These are phyloP conservation scores for Claviceps spartinae DNA, from an alignment of 2,329 filamentous ascomycete genomes.

Conservation along the genomic window DNA sequence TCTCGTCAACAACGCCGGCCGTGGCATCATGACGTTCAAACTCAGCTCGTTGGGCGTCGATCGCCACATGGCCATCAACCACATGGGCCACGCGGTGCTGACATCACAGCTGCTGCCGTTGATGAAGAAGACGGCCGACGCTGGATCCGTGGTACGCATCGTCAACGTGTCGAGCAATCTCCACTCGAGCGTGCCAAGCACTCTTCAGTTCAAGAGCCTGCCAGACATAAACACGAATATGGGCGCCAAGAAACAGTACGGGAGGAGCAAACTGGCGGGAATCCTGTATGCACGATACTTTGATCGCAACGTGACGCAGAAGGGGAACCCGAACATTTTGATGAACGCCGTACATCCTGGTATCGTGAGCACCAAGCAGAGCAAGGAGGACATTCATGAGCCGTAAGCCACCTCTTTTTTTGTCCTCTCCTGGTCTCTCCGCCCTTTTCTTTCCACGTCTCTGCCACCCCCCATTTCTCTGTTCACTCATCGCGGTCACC, in stretches of 20 bases:
- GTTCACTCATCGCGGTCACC: no score
- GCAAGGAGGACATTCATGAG: not conserved
- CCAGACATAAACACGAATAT: not conserved
- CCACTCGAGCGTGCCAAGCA: not conserved
- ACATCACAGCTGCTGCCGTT: not conserved
- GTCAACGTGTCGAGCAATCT: constrained; percentile 1
- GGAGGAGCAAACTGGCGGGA: not conserved
- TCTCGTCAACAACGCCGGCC: not conserved
- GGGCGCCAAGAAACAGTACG: not conserved
- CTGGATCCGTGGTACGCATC: not conserved
- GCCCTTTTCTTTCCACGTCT: no score
- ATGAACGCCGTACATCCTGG: constrained; percentile 1
- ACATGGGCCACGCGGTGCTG: not conserved
- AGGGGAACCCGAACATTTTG: not conserved
- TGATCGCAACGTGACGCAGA: not conserved
- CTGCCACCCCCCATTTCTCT: no score
- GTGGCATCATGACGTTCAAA: not conserved
- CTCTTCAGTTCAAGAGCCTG: not conserved
- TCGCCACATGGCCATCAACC: constrained; percentile 1
- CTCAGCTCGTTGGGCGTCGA: not conserved
- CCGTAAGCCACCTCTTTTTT: not conserved
- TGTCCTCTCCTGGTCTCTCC: not conserved
- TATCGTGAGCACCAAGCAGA: constrained; percentile 1
- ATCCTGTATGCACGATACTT: constrained; percentile 1
- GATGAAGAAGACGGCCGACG: constrained; percentile 1